These are phyloP conservation scores for Tetradesmus obliquus DNA, from an alignment of 139 green algal genomes.

Conservation along the genomic window DNA sequence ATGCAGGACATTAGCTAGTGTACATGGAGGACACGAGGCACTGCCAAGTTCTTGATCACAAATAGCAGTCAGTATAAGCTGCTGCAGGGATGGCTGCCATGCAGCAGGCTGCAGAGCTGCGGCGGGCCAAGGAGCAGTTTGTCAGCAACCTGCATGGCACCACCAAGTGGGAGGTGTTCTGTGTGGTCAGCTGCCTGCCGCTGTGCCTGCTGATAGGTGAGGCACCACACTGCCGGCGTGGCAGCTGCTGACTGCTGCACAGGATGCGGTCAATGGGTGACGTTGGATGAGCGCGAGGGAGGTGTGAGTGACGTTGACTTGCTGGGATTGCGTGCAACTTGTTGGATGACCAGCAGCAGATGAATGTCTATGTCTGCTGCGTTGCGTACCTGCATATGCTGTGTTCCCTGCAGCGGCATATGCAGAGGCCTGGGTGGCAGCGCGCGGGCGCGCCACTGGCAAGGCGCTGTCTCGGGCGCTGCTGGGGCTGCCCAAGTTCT, in stretches of 20 bases:
- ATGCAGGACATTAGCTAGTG: not conserved
- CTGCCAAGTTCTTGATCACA: not conserved
- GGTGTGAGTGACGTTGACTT: too few relatives aligned
- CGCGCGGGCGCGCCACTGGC: not conserved
- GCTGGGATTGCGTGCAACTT: too few relatives aligned
- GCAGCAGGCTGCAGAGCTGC: slow-evolving; percentile 13
- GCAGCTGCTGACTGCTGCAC: not conserved
- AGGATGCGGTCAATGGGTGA: too few relatives aligned
- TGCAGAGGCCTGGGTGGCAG: slow-evolving; percentile 21
- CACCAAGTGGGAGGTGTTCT: slow-evolving; percentile 63
- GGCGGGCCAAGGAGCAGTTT: slow-evolving; percentile 71
- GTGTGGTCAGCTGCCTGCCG: slow-evolving; percentile 49
- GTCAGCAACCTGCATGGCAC: slow-evolving; percentile 67
- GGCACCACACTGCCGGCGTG: not conserved
- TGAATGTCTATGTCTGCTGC: too few relatives aligned
- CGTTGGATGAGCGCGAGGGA: too few relatives aligned
- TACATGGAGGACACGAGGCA: not conserved
- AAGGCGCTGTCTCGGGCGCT: not conserved
- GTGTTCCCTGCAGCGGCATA: slow-evolving; percentile 27
- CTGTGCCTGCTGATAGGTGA: slow-evolving; percentile 51
- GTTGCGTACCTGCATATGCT: too few relatives aligned
- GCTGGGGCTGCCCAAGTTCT: slow-evolving; percentile 1
- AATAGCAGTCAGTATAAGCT: not conserved
- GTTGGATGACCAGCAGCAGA: not conserved
- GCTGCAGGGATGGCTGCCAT: not conserved